Evolutionary conservation across 2,329 filamentous ascomycete species (phyloP), one percentile per base, ranked within the genome.

Genomic region (Beauveria pseudobassiana): DNA sequence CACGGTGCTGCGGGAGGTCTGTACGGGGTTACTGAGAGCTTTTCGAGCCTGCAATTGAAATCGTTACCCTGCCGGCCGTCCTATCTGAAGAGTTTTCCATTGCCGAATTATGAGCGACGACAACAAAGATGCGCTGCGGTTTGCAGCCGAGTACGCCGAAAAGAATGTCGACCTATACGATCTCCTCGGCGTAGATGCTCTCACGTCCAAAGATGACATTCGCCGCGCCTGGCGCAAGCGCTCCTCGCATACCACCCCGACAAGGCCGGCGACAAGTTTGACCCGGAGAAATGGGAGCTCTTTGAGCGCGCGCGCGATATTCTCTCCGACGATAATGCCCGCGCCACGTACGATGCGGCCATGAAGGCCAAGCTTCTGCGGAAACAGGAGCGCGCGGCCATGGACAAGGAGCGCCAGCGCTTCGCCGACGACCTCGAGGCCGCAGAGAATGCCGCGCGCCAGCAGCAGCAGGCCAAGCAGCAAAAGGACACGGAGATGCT

Each of bases 221-320:
- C 87, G 90, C 65, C 87, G 89, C 67, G 91, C 91, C 50, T 97
- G 93, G 80, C 86, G 91, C 63, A 90, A 90, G 69, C 87, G 88
- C 34, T 91, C 91, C 80, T 96, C n/a, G 91, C 91, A 70, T 91
- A 93, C 78, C 93, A 98, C 74, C 93, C 93, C 1, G 93, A 98
- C 81, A 96, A 97, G 77, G 87, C 93, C 61, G 84, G 87, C 65
- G 85, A 84, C 58, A 78, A 82, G 43, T 91, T 88, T 68, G 91
- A 95, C 67, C 82, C 90, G 51, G 87, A 87, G 61, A 90, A 89
- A 69, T 98, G 96, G 79, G 90, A 96, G 74, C 80, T 89, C 1
- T 86, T 96, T 62, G 89, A 92, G 70, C 89, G 89, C 64, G 93
- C 91, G n/a, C 86, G 91, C 71, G 91, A 96, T 74, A 84, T 97